Percentiles rank a stretch among this genome's conserved stretches.
These are phyloP conservation scores for Mesotaenium endlicherianum DNA, from an alignment of 139 green algal genomes.

Conservation along the genomic window DNA sequence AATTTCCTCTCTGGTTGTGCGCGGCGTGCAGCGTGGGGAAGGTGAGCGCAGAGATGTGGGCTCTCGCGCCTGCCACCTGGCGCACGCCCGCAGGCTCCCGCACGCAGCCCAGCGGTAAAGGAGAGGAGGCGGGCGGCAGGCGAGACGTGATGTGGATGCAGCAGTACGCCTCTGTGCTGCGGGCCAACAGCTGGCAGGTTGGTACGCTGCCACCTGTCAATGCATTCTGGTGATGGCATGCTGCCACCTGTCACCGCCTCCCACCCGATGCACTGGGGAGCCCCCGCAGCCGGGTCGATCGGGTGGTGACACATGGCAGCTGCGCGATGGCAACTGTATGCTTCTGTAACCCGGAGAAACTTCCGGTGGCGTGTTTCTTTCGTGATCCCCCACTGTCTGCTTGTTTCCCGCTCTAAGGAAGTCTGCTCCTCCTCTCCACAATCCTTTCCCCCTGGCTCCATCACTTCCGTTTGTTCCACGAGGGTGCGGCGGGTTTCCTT, in stretches of 20 bases:
- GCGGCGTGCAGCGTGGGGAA: not conserved
- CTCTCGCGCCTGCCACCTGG: not conserved
- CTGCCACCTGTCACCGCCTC: not conserved
- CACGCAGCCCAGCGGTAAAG: not conserved
- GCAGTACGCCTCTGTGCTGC: not conserved
- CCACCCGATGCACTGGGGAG: not conserved
- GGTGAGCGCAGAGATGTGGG: constrained; percentile 3
- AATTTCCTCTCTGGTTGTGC: not conserved
- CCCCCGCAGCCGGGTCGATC: not conserved
- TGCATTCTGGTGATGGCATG: not conserved
- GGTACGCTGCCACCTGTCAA: not conserved
- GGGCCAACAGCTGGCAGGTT: constrained; percentile 14
- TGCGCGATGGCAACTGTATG: too few relatives aligned
- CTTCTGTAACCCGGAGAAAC: not conserved
- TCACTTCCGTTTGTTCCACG: not conserved
- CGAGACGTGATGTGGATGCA: not conserved
- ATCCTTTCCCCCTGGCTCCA: not conserved
- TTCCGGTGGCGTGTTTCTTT: not conserved
- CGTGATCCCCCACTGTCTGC: not conserved
- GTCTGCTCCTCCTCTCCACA: not conserved
- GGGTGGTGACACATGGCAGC: too few relatives aligned
- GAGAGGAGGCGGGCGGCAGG: not conserved
- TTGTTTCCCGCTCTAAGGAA: not conserved
- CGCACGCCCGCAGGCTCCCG: too few relatives aligned
- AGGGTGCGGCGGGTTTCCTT: not conserved